Percentiles rank a stretch among this genome's conserved stretches.
Conservation (phyloP, 2,329 filamentous ascomycete genomes). For the Colletotrichum sp. region DNA sequence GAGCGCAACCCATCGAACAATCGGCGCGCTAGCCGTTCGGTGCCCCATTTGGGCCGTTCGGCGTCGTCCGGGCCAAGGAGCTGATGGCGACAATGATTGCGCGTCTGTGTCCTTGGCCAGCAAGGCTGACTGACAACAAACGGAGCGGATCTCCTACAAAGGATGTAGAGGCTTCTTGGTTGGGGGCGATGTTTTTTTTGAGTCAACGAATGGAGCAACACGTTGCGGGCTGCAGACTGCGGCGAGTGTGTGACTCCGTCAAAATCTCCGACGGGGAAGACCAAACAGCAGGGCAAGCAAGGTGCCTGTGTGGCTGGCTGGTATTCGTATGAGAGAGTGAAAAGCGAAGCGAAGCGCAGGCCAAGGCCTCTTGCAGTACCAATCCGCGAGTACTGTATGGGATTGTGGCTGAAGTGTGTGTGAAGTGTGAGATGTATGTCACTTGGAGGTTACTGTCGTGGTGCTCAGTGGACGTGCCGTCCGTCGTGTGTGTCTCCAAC, state of each 20-base stretch:
- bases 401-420: neutral
- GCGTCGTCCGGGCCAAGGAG: constrained; percentile 18
- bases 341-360: neutral
- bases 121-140: constrained; percentile 6
- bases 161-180: neutral
- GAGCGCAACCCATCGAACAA: neutral
- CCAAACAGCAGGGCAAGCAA: neutral
- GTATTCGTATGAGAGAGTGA: neutral
- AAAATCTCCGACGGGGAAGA: neutral
- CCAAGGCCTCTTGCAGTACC: neutral
- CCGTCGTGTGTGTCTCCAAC: neutral
- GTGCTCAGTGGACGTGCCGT: constrained; percentile 1
- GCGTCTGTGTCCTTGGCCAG: constrained; percentile 22
- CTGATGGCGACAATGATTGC: constrained; percentile 22
- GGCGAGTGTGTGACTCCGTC: neutral
- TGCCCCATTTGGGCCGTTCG: constrained; percentile 5
- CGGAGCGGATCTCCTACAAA: neutral
- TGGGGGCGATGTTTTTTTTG: neutral
- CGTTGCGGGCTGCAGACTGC: neutral
- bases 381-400: neutral
- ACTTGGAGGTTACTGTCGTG: neutral
- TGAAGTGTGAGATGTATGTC: neutral
- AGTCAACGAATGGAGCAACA: neutral
- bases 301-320: neutral
- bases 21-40: neutral